Percentiles rank a stretch among this genome's conserved stretches.
These are phyloP conservation scores for Triticum turgidum DNA, from an alignment of 176 grass and related monocot genomes.

Conservation along the genomic window DNA sequence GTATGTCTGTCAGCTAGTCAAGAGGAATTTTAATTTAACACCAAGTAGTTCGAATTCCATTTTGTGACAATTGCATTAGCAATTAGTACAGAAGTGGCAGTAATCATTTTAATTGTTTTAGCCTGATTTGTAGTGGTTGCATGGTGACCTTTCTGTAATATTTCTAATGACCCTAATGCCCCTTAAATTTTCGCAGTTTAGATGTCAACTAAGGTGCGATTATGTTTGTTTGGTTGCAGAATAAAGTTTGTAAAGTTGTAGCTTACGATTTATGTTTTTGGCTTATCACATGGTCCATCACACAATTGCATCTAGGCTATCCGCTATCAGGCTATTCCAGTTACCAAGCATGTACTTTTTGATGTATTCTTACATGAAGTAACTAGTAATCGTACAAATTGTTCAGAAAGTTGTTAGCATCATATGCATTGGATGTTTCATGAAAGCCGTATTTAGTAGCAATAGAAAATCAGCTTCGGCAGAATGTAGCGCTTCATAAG, in stretches of 20 bases:
- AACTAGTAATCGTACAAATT: background rate
- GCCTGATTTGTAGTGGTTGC: background rate
- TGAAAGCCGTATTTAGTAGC: background rate
- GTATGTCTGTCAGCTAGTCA: constrained; percentile 30
- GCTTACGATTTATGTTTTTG: background rate
- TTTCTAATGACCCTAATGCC: background rate
- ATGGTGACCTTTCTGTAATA: background rate
- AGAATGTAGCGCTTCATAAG: background rate
- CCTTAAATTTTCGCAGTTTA: background rate
- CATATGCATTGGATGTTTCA: background rate
- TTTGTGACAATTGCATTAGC: background rate
- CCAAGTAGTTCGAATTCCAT: background rate
- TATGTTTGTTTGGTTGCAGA: background rate
- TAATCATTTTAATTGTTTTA: background rate
- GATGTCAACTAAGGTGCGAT: background rate
- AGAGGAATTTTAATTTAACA: background rate
- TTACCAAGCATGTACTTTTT: background rate
- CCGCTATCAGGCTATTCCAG: background rate
- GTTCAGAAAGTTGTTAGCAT: background rate
- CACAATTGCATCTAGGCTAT: background rate
- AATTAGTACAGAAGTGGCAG: background rate
- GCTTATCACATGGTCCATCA: background rate
- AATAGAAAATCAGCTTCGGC: background rate
- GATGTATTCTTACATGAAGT: background rate
- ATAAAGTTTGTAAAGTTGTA: background rate